Conservation (phyloP, 75 land plant genomes). For the Selaginella tamariscina region DNA sequence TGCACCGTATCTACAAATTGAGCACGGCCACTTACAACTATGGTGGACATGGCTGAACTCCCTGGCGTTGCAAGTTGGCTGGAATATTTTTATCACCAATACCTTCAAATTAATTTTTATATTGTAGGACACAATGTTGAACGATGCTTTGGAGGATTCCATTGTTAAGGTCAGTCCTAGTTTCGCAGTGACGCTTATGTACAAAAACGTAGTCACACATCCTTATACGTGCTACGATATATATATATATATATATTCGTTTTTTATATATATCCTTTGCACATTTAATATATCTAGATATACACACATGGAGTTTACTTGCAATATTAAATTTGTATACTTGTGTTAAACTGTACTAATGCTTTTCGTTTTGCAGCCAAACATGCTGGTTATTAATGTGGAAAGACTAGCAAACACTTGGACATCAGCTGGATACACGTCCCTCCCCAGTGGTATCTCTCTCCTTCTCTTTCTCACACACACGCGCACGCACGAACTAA, state of each 20-base stretch:
- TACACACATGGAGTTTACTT: too few relatives aligned
- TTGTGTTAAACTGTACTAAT: neutral
- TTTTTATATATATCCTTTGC: neutral
- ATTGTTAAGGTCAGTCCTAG: slow-evolving; percentile 98
- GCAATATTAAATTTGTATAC: neutral
- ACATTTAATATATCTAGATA: neutral
- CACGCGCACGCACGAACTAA: too few relatives aligned
- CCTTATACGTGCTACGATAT: too few relatives aligned
- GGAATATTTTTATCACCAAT: slow-evolving; percentile 23
- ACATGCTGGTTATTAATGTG: slow-evolving; percentile 3
- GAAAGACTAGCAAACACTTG: slow-evolving; percentile 1
- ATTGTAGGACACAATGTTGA: slow-evolving; percentile 63
- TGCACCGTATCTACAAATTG: slow-evolving; percentile 76
- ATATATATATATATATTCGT: neutral
- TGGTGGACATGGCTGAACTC: slow-evolving; percentile 83
- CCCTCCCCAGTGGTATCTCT: neutral
- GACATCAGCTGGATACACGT: neutral
- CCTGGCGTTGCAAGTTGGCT: slow-evolving; percentile 95
- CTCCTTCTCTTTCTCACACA: too few relatives aligned
- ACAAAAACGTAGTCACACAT: too few relatives aligned
- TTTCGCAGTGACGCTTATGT: too few relatives aligned
- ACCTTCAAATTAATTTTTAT: neutral
- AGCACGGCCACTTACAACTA: slow-evolving; percentile 59
- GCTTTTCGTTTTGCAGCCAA: neutral
- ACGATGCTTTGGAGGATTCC: slow-evolving; percentile 68